phyloP scores from a whole-genome alignment of 225 moss, liverwort and hornwort species.

The Bryum argenteum region DNA sequence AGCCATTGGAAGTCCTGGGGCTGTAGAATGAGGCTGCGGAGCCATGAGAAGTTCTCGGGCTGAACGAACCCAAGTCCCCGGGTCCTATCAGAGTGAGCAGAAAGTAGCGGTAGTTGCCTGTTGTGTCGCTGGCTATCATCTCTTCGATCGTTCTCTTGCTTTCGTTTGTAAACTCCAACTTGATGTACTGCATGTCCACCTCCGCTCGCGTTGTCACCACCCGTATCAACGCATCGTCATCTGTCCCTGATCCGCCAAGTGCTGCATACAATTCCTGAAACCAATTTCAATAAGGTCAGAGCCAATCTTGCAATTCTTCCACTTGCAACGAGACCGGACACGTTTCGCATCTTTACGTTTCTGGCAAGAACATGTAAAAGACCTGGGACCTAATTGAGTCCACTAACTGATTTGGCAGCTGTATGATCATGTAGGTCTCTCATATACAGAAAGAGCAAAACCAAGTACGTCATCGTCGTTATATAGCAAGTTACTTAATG shows the following conservation, averaged over 20 bases:
- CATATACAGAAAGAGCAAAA: too few relatives aligned
- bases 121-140: slow-evolving; percentile 44
- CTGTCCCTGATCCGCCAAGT: slow-evolving; percentile 45
- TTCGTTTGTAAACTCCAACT: slow-evolving; percentile 61
- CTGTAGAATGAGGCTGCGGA: slow-evolving; percentile 49
- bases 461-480: too few relatives aligned
- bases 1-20: slow-evolving; percentile 50
- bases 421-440: too few relatives aligned
- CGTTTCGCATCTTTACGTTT: too few relatives aligned
- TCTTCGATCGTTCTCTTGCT: slow-evolving; percentile 47
- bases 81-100: slow-evolving; percentile 58
- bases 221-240: slow-evolving; percentile 57
- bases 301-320: too few relatives aligned
- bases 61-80: slow-evolving; percentile 43
- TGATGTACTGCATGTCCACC: slow-evolving; percentile 62
- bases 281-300: not conserved
- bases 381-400: too few relatives aligned
- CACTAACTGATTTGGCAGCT: too few relatives aligned
- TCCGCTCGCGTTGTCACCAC: slow-evolving; percentile 56
- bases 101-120: slow-evolving; percentile 54
- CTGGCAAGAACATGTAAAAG: too few relatives aligned
- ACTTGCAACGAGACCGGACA: too few relatives aligned
- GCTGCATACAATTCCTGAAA: slow-evolving; percentile 54
- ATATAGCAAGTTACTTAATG: too few relatives aligned
- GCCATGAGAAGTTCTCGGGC: slow-evolving; percentile 47